Evolutionary conservation across 495 filamentous ascomycete species (phyloP).

Genomic region (Aspergillus taichungensis): DNA sequence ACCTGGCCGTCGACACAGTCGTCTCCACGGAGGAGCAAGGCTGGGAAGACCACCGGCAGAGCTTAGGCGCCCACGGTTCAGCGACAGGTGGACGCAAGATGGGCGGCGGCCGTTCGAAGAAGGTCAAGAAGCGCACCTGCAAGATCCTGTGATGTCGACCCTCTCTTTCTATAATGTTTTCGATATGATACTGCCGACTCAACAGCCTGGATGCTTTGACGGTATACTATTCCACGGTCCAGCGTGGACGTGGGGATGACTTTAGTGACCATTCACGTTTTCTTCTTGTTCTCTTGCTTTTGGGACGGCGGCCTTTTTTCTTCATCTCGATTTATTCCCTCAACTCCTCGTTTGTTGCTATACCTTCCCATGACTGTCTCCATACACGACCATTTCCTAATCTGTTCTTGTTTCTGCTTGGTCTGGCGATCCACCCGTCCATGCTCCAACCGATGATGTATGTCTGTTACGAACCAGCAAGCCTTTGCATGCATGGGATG

Average conservation of each 20-base stretch:
- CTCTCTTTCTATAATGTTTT: slow-evolving; percentile 14
- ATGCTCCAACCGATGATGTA: slow-evolving; percentile 12
- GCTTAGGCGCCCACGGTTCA: slow-evolving; percentile 13
- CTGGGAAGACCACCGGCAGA: slow-evolving; percentile 17
- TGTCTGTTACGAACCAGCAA: slow-evolving; percentile 29
- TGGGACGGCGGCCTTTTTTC: slow-evolving; percentile 13
- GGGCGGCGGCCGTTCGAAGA: slow-evolving; percentile 21
- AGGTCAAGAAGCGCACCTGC: slow-evolving; percentile 62
- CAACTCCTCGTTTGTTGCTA: slow-evolving; percentile 13
- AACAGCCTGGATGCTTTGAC: slow-evolving; percentile 37
- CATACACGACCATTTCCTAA: slow-evolving; percentile 2
- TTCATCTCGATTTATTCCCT: slow-evolving; percentile 14
- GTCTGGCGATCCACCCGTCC: slow-evolving; percentile 12
- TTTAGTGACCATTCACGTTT: slow-evolving; percentile 3
- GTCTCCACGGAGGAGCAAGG: slow-evolving; percentile 45
- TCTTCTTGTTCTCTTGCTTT: slow-evolving; percentile 6
- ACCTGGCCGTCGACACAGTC: slow-evolving; percentile 76
- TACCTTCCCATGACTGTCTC: slow-evolving; percentile 9
- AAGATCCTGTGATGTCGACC: slow-evolving; percentile 48
- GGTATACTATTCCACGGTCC: slow-evolving; percentile 1
- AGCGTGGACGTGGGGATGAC: slow-evolving; percentile 13
- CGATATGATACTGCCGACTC: slow-evolving; percentile 12
- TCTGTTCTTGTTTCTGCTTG: slow-evolving; percentile 7
- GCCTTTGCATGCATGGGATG: slow-evolving; percentile 38
- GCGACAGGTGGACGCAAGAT: slow-evolving; percentile 14